phyloP scores from a whole-genome alignment of 305 asterid genomes.

The Solanum hybrid region DNA sequence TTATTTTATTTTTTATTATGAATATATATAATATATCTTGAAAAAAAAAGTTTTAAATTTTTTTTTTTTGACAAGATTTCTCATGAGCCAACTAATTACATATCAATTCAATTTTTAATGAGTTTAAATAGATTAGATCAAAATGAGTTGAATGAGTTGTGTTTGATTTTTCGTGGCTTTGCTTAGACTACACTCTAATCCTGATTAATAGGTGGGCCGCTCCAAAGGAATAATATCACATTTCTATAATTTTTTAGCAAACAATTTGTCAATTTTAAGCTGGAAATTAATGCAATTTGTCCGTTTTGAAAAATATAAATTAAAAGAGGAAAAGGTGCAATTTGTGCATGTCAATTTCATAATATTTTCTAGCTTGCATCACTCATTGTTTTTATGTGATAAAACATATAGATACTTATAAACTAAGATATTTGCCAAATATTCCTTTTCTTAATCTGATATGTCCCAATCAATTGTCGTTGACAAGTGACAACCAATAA shows the following conservation, averaged over 20 bases:
- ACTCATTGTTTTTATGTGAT: neutral
- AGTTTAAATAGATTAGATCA: too few relatives aligned
- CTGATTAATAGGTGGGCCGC: neutral
- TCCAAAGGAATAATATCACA: neutral
- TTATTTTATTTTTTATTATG: too few relatives aligned
- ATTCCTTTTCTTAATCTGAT: neutral
- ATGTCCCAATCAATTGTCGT: neutral
- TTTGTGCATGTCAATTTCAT: neutral
- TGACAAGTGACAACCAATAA: neutral
- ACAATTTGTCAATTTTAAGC: neutral
- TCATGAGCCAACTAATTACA: neutral
- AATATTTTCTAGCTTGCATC: neutral
- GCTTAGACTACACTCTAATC: constrained; percentile 4
- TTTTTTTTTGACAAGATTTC: too few relatives aligned
- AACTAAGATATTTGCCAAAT: neutral
- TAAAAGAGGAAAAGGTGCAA: neutral
- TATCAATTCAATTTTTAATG: too few relatives aligned
- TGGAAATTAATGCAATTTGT: neutral
- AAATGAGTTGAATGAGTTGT: neutral
- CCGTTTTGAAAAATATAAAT: neutral
- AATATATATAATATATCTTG: too few relatives aligned
- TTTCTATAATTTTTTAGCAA: neutral
- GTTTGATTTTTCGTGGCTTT: neutral
- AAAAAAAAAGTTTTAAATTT: too few relatives aligned
- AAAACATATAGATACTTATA: neutral